These are phyloP conservation scores for Sanghuangporus baumii DNA, from an alignment of 1,284 basidiomycete genomes.

Conservation along the genomic window DNA sequence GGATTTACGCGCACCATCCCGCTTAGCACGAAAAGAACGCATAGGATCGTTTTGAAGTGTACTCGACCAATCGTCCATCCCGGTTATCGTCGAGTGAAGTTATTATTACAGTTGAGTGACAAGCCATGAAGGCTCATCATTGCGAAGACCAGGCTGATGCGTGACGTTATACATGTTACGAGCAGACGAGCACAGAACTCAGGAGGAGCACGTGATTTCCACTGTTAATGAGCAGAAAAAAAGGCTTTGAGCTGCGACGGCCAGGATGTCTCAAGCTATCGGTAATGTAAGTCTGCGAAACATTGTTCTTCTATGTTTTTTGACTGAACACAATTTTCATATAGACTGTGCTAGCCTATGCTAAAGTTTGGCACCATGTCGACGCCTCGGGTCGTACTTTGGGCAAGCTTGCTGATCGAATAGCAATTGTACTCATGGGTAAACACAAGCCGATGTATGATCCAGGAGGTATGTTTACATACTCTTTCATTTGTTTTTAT, in stretches of 20 bases:
- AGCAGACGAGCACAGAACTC: too few relatives aligned
- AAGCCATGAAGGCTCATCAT: neutral
- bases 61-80: conserved; percentile 31
- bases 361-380: conserved; percentile 93
- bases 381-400: conserved; percentile 87
- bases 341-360: conserved; percentile 90
- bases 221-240: neutral
- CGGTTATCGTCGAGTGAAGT: conserved; percentile 10
- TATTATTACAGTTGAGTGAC: too few relatives aligned
- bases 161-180: neutral
- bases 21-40: conserved; percentile 77
- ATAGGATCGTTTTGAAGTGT: conserved; percentile 63
- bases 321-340: neutral
- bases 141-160: neutral
- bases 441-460: conserved; percentile 99
- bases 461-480: conserved; percentile 63
- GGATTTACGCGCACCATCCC: conserved; percentile 60
- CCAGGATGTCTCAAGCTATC: conserved; percentile 25
- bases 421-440: conserved; percentile 95
- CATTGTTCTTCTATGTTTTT: neutral
- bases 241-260: neutral
- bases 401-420: conserved; percentile 89
- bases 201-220: neutral
- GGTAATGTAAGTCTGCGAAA: conserved; percentile 23
- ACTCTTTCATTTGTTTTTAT: neutral